Percentiles rank a stretch among this genome's conserved stretches.
Evolutionary conservation across 805 yeast genomes (phyloP).

Genomic region (Starmerella kuoi): DNA sequence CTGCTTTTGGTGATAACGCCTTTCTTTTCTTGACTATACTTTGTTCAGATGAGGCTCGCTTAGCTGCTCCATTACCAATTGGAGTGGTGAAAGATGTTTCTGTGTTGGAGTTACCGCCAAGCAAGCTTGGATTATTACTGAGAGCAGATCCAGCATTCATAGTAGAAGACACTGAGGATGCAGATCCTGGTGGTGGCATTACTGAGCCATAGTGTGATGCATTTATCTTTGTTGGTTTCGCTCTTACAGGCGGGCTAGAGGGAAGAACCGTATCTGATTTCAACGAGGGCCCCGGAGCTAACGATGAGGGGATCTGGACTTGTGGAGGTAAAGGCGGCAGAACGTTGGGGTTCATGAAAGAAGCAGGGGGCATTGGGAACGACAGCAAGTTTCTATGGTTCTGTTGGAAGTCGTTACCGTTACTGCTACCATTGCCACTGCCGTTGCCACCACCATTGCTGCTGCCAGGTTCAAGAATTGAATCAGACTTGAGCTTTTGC

Average conservation of each 20-base stretch:
- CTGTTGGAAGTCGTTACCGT: not conserved
- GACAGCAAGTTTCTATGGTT: not conserved
- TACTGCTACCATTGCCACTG: not conserved
- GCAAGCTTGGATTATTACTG: not conserved
- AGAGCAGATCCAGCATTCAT: not conserved
- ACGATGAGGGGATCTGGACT: slow-evolving; percentile 6
- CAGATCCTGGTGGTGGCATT: not conserved
- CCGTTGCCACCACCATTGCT: not conserved
- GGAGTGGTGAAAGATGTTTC: not conserved
- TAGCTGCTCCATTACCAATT: not conserved
- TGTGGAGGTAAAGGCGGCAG: slow-evolving; percentile 11
- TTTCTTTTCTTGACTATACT: not conserved
- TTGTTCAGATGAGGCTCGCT: slow-evolving; percentile 7
- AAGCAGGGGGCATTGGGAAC: slow-evolving; percentile 3
- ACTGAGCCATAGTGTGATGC: too few species aligned
- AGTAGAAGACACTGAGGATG: not conserved
- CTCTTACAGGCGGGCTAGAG: slow-evolving; percentile 18
- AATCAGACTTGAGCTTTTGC: not conserved
- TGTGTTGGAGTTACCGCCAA: not conserved
- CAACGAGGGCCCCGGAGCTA: not conserved
- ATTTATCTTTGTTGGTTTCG: slow-evolving; percentile 7
- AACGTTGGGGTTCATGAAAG: slow-evolving; percentile 2
- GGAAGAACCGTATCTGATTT: slow-evolving; percentile 8
- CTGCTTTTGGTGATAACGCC: slow-evolving; percentile 6
- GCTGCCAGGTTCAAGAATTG: not conserved